phyloP scores from a whole-genome alignment of 2,329 filamentous ascomycete genomes.

The Kalaharituber pfeilii region DNA sequence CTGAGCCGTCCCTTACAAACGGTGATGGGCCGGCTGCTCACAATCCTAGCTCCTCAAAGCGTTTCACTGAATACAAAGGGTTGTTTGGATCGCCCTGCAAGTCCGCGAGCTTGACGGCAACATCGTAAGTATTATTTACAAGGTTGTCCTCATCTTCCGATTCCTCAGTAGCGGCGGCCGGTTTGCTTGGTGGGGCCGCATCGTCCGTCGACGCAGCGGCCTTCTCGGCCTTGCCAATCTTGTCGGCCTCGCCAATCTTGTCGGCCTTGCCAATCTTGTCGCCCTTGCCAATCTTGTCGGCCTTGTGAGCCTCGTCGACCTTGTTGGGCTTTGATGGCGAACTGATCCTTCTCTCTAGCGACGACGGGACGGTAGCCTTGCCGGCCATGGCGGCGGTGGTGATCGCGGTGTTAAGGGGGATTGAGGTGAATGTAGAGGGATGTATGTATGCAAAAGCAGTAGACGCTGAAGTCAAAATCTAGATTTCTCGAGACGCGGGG shows the following conservation, averaged over 20 bases:
- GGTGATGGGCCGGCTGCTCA: slow-evolving; percentile 32
- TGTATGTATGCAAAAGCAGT: too few relatives aligned
- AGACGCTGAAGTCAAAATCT: too few relatives aligned
- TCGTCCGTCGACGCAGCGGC: slow-evolving; percentile 5
- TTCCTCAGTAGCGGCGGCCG: slow-evolving; percentile 1
- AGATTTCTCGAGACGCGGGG: too few relatives aligned
- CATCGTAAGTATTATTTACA: slow-evolving; percentile 62
- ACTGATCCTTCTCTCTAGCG: neutral
- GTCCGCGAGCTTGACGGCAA: slow-evolving; percentile 83
- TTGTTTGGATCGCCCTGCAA: slow-evolving; percentile 73
- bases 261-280: too few relatives aligned
- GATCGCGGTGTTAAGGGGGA: too few relatives aligned
- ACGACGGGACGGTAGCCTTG: neutral
- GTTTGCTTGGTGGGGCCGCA: neutral
- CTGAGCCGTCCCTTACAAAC: too few relatives aligned
- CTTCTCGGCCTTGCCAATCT: neutral
- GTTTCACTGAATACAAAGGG: slow-evolving; percentile 68
- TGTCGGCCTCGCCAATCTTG: too few relatives aligned
- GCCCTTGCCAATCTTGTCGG: too few relatives aligned
- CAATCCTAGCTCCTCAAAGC: slow-evolving; percentile 75
- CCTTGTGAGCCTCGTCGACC: too few relatives aligned
- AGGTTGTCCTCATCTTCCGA: slow-evolving; percentile 28
- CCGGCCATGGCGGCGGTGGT: too few relatives aligned
- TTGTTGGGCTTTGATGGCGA: neutral
- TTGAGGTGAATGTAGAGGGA: too few relatives aligned